Evolutionary conservation across 1,284 basidiomycete species (phyloP), one percentile per base, ranked within the genome.

Genomic region (Cutaneotrichosporon mucoides): DNA sequence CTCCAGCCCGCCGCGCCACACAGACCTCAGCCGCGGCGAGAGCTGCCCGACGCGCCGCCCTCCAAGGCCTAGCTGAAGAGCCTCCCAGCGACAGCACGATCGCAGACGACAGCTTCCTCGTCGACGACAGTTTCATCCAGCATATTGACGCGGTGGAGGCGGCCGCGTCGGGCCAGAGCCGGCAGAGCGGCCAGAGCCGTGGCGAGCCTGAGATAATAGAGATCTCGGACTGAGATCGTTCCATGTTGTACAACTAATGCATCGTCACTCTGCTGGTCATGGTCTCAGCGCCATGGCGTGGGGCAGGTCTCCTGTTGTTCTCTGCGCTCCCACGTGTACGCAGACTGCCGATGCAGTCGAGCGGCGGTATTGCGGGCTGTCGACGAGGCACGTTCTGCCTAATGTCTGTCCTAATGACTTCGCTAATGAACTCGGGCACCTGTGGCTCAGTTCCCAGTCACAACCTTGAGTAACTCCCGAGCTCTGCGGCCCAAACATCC

Each of bases 81-180:
- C 53, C 53, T 6, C 53, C 53, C 5, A 45, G 42, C n/a, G 60
- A 57, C 53, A 37, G 48, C 40, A 46, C 42, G 15, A 40, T 56
- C 11, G 38, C 10, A 1, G 50, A 54, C 49, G 54, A 58, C 53
- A 55, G 56, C 48, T 55, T 55, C 15, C 59, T 59, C 9, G 6
- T 64, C 11, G 66, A 69, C 55, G 69, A 69, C 45, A 64, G 63
- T 43, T 65, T 68, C n/a, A 44, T 69, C 6, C 51, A 53, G 12
- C 61, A 68, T 6, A 47, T 67, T 3, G 64, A 66, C 12, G 64
- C 59, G 7, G 66, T 53, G 1, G 66, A 64, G 52, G 69, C 68
- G 36, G 47, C 37, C 1, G 63, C 65, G 41, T 47, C 16, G 34
- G 24, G 24, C 24, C 46, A 34, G 34, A 36, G 34, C 46, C 33